phyloP scores from a whole-genome alignment of 2,329 filamentous ascomycete species.

The Conoideocrella luteorostrata region DNA sequence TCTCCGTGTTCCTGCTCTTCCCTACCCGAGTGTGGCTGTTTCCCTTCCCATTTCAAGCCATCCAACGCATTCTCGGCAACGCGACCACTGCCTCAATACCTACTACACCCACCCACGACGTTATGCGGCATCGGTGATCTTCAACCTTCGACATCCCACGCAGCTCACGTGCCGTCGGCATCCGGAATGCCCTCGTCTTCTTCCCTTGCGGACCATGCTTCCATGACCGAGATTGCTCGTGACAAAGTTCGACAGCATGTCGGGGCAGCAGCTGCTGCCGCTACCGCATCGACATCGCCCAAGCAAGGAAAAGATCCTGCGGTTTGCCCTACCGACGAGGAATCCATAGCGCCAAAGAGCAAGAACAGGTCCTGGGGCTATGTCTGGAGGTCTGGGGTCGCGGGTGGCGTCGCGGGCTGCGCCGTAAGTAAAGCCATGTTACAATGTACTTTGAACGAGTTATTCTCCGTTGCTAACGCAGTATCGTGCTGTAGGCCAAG shows the following conservation, averaged over 20 bases:
- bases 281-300: conserved; percentile 8
- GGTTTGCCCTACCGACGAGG: conserved; percentile 45
- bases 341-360: conserved; percentile 35
- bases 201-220: conserved; percentile 50
- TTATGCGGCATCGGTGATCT: conserved; percentile 15
- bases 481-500: conserved; percentile 65
- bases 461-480: not conserved
- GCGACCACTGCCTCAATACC: not conserved
- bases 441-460: not conserved
- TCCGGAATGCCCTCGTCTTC: conserved; percentile 49
- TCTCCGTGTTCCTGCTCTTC: not conserved
- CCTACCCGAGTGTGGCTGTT: not conserved
- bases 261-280: conserved; percentile 11
- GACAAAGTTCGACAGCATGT: conserved; percentile 24
- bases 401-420: conserved; percentile 86
- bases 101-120: not conserved
- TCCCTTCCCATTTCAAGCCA: no score
- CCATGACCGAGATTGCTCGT: conserved; percentile 47
- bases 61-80: not conserved
- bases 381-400: conserved; percentile 72
- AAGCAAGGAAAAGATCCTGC: conserved; percentile 27
- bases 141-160: conserved; percentile 9
- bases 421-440: conserved; percentile 57
- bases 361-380: conserved; percentile 71
- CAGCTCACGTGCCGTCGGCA: conserved; percentile 6